Conservation (phyloP, 2,329 filamentous ascomycete species). For the Colletotrichum destructivum region DNA sequence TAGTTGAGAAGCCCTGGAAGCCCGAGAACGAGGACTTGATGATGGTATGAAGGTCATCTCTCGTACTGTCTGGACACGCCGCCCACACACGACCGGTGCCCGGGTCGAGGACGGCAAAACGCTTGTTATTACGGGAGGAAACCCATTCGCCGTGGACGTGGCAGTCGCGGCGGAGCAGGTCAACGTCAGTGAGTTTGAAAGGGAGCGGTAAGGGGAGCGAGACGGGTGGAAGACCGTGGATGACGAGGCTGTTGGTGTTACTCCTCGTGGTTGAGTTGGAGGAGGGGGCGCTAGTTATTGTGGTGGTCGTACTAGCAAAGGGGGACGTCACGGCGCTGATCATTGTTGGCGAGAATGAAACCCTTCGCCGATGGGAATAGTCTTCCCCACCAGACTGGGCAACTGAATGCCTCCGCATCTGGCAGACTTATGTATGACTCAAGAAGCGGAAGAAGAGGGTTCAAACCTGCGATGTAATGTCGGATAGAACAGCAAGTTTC, state of each 20-base stretch:
- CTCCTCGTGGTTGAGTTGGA: constrained; percentile 22
- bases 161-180: constrained; percentile 64
- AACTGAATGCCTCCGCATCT: constrained; percentile 39
- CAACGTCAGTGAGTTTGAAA: constrained; percentile 62
- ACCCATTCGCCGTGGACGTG: constrained; percentile 65
- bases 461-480: constrained; percentile 11
- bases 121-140: constrained; percentile 59
- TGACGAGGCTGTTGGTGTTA: constrained; percentile 20
- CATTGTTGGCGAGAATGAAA: constrained; percentile 41
- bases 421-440: not conserved
- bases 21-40: constrained; percentile 54
- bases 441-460: not conserved
- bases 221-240: constrained; percentile 17
- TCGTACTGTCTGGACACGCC: constrained; percentile 62
- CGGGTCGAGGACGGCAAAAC: constrained; percentile 69
- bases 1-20: constrained; percentile 56
- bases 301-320: constrained; percentile 24
- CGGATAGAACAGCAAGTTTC: not conserved
- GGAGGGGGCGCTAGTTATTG: constrained; percentile 27
- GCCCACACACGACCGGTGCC: constrained; percentile 66
- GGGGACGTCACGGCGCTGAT: constrained; percentile 28
- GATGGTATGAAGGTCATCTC: constrained; percentile 56
- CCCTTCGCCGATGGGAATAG: constrained; percentile 33
- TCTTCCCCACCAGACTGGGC: constrained; percentile 37
- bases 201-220: constrained; percentile 48